Conservation (phyloP, 495 filamentous ascomycete genomes). For the Penicillium coprophilum region DNA sequence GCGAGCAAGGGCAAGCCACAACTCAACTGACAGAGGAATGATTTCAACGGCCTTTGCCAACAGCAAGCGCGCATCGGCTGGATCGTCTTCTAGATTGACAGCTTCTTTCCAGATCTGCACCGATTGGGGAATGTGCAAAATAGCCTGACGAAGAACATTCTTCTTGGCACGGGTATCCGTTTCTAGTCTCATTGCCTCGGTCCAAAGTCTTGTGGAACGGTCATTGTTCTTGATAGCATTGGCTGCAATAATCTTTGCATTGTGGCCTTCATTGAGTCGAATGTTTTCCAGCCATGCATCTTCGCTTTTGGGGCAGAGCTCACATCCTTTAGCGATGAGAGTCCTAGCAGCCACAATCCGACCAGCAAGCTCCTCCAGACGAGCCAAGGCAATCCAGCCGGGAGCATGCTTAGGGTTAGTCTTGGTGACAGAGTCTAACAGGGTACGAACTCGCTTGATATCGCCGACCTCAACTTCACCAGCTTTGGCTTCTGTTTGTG, state of each 20-base stretch:
- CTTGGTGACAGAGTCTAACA: conserved; percentile 91
- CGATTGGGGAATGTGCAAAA: conserved; percentile 87
- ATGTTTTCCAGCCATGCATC: conserved; percentile 97
- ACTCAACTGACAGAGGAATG: conserved; percentile 86
- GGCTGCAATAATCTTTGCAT: conserved; percentile 94
- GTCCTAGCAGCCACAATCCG: conserved; percentile 84
- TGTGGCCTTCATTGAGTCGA: conserved; percentile 83
- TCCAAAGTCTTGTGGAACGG: conserved; percentile 86
- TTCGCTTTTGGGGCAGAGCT: conserved; percentile 89
- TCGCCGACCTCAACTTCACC: conserved; percentile 85
- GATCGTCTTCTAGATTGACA: conserved; percentile 92
- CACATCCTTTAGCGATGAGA: conserved; percentile 79
- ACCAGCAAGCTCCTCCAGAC: conserved; percentile 88
- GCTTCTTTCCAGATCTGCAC: conserved; percentile 95
- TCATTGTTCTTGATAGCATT: conserved; percentile 89
- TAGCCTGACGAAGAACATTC: conserved; percentile 81
- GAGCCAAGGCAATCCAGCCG: conserved; percentile 95
- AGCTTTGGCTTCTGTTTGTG: conserved; percentile 72
- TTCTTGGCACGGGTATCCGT: conserved; percentile 77
- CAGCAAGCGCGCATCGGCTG: conserved; percentile 79
- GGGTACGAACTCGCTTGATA: conserved; percentile 88
- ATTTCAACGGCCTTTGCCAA: conserved; percentile 92
- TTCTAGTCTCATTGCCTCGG: conserved; percentile 92
- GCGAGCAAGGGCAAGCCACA: conserved; percentile 91
- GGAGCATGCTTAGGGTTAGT: conserved; percentile 93